Evolutionary conservation across 2,329 filamentous ascomycete genomes (phyloP).

Genomic region (Alternaria brassicae): DNA sequence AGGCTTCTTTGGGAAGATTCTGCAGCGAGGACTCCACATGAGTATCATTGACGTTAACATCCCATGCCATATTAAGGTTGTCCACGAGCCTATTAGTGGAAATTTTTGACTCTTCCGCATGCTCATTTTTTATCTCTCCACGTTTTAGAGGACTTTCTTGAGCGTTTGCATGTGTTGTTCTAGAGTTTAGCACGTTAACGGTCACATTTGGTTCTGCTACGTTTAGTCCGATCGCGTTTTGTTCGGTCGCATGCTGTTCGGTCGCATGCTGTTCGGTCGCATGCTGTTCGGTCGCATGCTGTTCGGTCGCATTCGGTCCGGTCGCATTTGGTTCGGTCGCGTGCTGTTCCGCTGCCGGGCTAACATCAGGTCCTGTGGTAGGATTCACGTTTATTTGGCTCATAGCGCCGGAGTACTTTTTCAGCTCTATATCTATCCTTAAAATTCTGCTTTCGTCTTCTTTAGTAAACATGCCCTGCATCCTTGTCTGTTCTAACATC

Average conservation of each 20-base stretch:
- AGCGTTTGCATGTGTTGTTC: neutral
- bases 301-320: neutral
- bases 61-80: constrained; percentile 12
- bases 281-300: neutral
- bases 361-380: too few species aligned
- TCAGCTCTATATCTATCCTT: neutral
- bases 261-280: neutral
- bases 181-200: neutral
- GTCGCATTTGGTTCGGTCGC: neutral
- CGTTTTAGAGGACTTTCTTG: neutral
- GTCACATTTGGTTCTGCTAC: neutral
- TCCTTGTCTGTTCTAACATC: neutral
- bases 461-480: neutral
- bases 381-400: too few species aligned
- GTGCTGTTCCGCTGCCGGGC: too few species aligned
- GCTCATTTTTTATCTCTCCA: neutral
- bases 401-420: neutral
- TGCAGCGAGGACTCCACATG: constrained; percentile 6
- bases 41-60: constrained; percentile 1
- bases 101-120: neutral
- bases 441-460: neutral
- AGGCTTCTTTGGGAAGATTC: constrained; percentile 1
- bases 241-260: neutral
- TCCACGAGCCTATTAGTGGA: constrained; percentile 10
- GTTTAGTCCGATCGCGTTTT: neutral